Evolutionary conservation across 2,329 filamentous ascomycete species (phyloP), one percentile per base, ranked within the genome.

Genomic region (Pyricularia pennisetigena): DNA sequence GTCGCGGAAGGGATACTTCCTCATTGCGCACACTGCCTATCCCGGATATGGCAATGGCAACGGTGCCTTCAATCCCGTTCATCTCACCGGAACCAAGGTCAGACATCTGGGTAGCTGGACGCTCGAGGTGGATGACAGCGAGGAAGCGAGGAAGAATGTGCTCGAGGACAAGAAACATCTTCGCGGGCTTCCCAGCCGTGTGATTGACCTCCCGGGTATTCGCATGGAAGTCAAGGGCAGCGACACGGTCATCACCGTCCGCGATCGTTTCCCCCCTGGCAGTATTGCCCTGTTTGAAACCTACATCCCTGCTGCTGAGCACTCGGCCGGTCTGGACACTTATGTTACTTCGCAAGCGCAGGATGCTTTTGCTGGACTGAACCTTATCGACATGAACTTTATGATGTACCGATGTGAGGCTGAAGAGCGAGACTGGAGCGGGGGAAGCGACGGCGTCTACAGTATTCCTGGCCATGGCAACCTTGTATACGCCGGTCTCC

Each of bases 251-350:
- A 93, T 99, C 71, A 89, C 87, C 0, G 88, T 97, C 20, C 89
- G 91, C 2, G 89, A 93, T 64, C 87, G 89, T 70, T 97, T 99
- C 76, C 92, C 93, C 3, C 94, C 96, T 16, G 95, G 95, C 69
- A 97, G 93, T 72, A 97, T 99, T 72, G 93, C 94, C 2, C 82
- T 99, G 2, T 97, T 97, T 72, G 94, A 98, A 80, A 99, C 95
- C 0, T 98, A 91, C 90, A 95, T 98, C 30, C 94, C 94, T 4
- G 88, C 88, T 28, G 91, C 91, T 1, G 93, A 97, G 75, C 91
- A 97, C 76, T 89, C 90, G 1, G 86, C 89, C 59, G 92, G 93
- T 26, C 82, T 99, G 23, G 94, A 97, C 76, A 90, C 88, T 62
- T 97, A 91, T 76, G 90, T 97, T 69, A 95, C 92, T 0, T 90